Conservation (phyloP, 306 rosid genomes). For the Spatholobus suberectus region DNA sequence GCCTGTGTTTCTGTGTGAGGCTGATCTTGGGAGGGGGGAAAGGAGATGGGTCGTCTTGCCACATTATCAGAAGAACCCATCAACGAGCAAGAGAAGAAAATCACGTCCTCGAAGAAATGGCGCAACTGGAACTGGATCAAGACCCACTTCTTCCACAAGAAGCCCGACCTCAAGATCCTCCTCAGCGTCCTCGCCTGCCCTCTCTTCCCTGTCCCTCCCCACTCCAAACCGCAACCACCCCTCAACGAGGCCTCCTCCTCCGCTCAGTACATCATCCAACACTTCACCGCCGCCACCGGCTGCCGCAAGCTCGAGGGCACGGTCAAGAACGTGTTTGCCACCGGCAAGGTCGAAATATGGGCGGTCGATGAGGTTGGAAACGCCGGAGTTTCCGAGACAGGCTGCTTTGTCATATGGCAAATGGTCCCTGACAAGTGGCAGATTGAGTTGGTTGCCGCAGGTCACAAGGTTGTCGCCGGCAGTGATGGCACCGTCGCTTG, state of each 20-base stretch:
- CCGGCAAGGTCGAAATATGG: slow-evolving; percentile 78
- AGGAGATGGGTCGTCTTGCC: slow-evolving; percentile 63
- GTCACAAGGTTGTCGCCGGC: slow-evolving; percentile 78
- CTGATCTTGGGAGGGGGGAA: too few relatives aligned
- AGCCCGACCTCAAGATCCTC: slow-evolving; percentile 72
- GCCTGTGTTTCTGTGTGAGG: too few relatives aligned
- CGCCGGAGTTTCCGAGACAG: slow-evolving; percentile 54
- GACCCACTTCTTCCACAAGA: slow-evolving; percentile 65
- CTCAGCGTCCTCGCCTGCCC: slow-evolving; percentile 89
- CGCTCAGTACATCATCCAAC: slow-evolving; percentile 80
- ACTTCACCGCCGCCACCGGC: slow-evolving; percentile 85
- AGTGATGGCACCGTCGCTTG: slow-evolving; percentile 83
- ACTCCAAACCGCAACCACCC: slow-evolving; percentile 31
- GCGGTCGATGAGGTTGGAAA: slow-evolving; percentile 59
- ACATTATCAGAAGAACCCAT: slow-evolving; percentile 82
- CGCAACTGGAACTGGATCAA: slow-evolving; percentile 82
- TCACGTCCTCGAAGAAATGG: slow-evolving; percentile 52
- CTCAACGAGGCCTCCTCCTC: slow-evolving; percentile 64
- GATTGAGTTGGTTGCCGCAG: slow-evolving; percentile 71
- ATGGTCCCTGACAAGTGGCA: slow-evolving; percentile 88
- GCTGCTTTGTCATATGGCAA: slow-evolving; percentile 94
- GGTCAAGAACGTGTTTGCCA: slow-evolving; percentile 69
- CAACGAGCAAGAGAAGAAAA: slow-evolving; percentile 47
- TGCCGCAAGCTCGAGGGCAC: slow-evolving; percentile 73
- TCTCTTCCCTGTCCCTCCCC: slow-evolving; percentile 71